A percentile compares a stretch with the other conserved stretches of the same genome.
These are phyloP conservation scores for Camillea tinctor DNA, from an alignment of 2,329 filamentous ascomycete species.

Conservation along the genomic window DNA sequence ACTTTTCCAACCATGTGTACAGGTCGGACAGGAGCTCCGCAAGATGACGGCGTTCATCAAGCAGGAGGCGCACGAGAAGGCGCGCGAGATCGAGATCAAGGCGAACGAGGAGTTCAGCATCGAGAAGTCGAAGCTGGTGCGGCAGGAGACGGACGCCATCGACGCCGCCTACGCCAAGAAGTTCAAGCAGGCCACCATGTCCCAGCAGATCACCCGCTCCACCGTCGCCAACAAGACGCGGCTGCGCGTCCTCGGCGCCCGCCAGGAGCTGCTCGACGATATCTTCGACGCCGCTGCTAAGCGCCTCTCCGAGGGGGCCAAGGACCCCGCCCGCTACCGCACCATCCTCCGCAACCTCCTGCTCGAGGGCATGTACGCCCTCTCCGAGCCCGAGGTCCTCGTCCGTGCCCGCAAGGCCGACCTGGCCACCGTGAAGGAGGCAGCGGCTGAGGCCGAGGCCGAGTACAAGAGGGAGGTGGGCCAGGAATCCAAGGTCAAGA, in stretches of 20 bases:
- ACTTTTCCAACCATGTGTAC: constrained; percentile 15
- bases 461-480: constrained; percentile 81
- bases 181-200: constrained; percentile 98
- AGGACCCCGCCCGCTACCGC: constrained; percentile 74
- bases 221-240: constrained; percentile 96
- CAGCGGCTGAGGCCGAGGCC: constrained; percentile 70
- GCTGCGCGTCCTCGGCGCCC: constrained; percentile 79
- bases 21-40: constrained; percentile 97
- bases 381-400: constrained; percentile 76
- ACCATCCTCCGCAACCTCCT: constrained; percentile 74
- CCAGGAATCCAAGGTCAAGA: constrained; percentile 64
- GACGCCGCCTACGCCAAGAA: constrained; percentile 96
- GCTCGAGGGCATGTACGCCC: constrained; percentile 84
- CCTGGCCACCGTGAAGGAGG: constrained; percentile 71
- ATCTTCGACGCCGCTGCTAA: constrained; percentile 81
- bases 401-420: constrained; percentile 80
- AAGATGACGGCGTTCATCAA: constrained; percentile 99
- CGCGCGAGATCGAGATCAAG: constrained; percentile 95
- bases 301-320: constrained; percentile 64
- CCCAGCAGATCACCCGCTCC: constrained; percentile 96
- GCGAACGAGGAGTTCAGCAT: constrained; percentile 99
- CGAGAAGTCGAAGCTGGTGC: constrained; percentile 98
- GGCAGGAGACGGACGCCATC: constrained; percentile 90
- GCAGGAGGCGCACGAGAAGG: constrained; percentile 96
- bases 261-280: constrained; percentile 86